These are phyloP conservation scores for Leishmania amazonensis DNA, from an alignment of 208 protist genomes.

Conservation along the genomic window DNA sequence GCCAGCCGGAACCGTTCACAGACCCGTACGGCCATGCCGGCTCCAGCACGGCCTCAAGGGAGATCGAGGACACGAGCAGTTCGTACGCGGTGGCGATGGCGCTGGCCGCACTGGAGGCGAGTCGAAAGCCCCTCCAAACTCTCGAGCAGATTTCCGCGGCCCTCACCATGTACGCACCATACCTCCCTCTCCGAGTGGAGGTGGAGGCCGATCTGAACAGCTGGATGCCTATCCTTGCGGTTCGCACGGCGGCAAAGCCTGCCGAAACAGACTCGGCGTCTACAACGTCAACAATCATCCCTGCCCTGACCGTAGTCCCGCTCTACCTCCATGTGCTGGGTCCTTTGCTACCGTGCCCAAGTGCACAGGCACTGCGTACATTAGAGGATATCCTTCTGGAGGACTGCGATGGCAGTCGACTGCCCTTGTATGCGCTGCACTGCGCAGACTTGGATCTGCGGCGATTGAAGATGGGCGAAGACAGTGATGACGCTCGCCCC, in stretches of 20 bases:
- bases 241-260: neutral
- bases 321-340: conserved; percentile 49
- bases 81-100: conserved; percentile 16
- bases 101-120: conserved; percentile 34
- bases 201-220: conserved; percentile 36
- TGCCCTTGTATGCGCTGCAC: conserved; percentile 48
- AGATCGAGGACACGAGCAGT: neutral
- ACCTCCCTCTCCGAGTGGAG: conserved; percentile 59
- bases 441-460: conserved; percentile 47
- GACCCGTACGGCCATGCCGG: neutral
- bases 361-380: conserved; percentile 43
- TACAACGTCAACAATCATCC: neutral
- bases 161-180: conserved; percentile 34
- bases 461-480: neutral
- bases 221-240: neutral
- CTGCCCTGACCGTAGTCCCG: neutral
- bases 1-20: neutral
- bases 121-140: conserved; percentile 34
- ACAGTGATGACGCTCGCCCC: neutral
- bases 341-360: conserved; percentile 37
- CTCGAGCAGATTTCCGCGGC: conserved; percentile 40
- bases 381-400: conserved; percentile 77
- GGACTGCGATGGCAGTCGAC: conserved; percentile 42
- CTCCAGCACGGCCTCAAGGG: neutral
- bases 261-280: neutral